phyloP scores from a whole-genome alignment of 2,329 filamentous ascomycete genomes.

The Dactylellina leptospora region DNA sequence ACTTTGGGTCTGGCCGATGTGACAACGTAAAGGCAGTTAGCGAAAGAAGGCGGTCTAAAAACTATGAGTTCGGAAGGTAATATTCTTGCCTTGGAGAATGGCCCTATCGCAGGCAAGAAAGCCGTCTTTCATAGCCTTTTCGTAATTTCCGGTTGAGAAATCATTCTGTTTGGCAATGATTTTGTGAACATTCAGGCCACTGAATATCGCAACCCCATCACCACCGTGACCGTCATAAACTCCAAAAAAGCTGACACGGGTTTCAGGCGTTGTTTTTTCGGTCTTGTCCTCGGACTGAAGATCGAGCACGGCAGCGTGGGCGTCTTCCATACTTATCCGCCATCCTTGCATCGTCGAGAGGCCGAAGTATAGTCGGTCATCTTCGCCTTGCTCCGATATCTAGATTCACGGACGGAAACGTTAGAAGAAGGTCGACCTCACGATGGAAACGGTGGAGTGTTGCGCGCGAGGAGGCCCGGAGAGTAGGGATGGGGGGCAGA shows the following conservation, averaged over 20 bases:
- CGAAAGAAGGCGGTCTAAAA: background rate
- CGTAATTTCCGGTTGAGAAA: slow-evolving; percentile 88
- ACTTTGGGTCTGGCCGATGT: slow-evolving; percentile 79
- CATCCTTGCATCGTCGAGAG: slow-evolving; percentile 99
- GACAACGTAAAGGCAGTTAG: slow-evolving; percentile 1
- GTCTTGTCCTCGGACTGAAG: slow-evolving; percentile 71
- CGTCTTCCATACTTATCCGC: slow-evolving; percentile 99
- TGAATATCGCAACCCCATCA: slow-evolving; percentile 92
- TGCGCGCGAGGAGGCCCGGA: background rate
- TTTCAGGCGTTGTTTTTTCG: slow-evolving; percentile 71
- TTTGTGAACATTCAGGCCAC: slow-evolving; percentile 89
- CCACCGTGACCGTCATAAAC: slow-evolving; percentile 98
- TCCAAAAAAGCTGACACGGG: slow-evolving; percentile 91
- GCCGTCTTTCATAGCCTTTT: slow-evolving; percentile 95
- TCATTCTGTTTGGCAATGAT: slow-evolving; percentile 95
- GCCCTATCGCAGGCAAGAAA: slow-evolving; percentile 96
- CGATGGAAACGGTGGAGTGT: background rate
- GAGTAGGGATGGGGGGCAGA: background rate
- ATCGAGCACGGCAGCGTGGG: slow-evolving; percentile 89
- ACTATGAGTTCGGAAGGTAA: background rate
- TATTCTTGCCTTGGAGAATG: slow-evolving; percentile 84
- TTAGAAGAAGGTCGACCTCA: background rate
- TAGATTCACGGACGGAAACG: slow-evolving; percentile 64
- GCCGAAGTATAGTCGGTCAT: slow-evolving; percentile 91
- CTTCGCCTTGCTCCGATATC: slow-evolving; percentile 87